These are phyloP conservation scores for Cryptococcus sp. DNA, from an alignment of 1,284 basidiomycete species.

Conservation along the genomic window DNA sequence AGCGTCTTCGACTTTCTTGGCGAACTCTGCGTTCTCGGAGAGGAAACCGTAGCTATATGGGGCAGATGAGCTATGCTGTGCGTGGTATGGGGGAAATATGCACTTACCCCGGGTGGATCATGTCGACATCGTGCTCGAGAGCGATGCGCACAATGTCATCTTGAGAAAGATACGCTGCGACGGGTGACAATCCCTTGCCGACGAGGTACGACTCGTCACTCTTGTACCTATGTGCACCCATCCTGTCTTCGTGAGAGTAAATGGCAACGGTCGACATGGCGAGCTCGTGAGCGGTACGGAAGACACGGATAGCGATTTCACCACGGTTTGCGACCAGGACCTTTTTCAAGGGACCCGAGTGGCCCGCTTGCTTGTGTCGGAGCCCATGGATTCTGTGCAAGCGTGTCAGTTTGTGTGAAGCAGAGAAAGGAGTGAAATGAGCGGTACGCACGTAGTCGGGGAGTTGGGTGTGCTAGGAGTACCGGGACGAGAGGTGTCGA, in stretches of 20 bases:
- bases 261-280: constrained; percentile 99
- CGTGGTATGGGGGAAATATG: background rate
- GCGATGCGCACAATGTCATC: constrained; percentile 96
- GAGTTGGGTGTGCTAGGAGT: constrained; percentile 34
- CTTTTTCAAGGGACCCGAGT: constrained; percentile 86
- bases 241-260: constrained; percentile 94
- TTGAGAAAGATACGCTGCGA: constrained; percentile 94
- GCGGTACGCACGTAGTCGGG: constrained; percentile 39
- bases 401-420: background rate
- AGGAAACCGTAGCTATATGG: constrained; percentile 89
- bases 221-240: constrained; percentile 98
- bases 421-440: background rate
- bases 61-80: constrained; percentile 1
- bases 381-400: constrained; percentile 81
- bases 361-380: constrained; percentile 86
- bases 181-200: constrained; percentile 91
- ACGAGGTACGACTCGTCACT: constrained; percentile 99
- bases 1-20: constrained; percentile 93
- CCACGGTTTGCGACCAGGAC: constrained; percentile 95
- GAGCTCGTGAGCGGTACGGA: constrained; percentile 97
- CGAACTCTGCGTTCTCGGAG: constrained; percentile 94
- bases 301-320: constrained; percentile 99
- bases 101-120: constrained; percentile 95
- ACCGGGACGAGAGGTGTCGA: constrained; percentile 35
- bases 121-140: constrained; percentile 95